phyloP scores from a whole-genome alignment of 257 asterid genomes.

The Salvia rosmarinus region DNA sequence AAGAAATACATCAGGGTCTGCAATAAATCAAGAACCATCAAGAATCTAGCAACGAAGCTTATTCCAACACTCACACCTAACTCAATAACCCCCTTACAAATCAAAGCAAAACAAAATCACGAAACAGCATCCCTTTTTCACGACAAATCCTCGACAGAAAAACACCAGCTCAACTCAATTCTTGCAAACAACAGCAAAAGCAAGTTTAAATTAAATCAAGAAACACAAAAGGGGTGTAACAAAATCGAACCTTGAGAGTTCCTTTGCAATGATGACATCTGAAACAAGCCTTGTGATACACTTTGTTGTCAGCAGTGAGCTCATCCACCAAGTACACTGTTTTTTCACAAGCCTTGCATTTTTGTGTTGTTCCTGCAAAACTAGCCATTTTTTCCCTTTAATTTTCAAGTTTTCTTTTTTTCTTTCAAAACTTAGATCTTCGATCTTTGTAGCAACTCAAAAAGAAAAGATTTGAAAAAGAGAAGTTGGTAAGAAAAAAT shows the following conservation, averaged over 20 bases:
- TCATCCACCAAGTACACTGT: constrained; percentile 76
- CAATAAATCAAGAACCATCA: constrained; percentile 7
- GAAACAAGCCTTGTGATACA: constrained; percentile 76
- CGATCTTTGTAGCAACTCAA: constrained; percentile 26
- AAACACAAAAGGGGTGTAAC: not conserved
- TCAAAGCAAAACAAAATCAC: constrained; percentile 12
- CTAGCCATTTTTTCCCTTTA: constrained; percentile 43
- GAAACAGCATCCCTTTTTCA: not conserved
- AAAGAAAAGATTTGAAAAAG: constrained; percentile 15
- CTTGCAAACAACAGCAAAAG: constrained; percentile 21
- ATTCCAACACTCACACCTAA: not conserved
- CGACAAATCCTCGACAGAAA: too few relatives aligned
- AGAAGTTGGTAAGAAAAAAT: constrained; percentile 29
- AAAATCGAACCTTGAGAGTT: constrained; percentile 62
- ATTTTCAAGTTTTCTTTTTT: not conserved
- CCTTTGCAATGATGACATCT: constrained; percentile 81
- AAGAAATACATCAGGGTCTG: not conserved
- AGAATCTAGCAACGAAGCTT: not conserved
- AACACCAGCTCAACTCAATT: too few relatives aligned
- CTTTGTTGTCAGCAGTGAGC: constrained; percentile 62
- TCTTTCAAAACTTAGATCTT: constrained; percentile 33
- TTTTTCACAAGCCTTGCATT: constrained; percentile 76
- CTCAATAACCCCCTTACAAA: not conserved
- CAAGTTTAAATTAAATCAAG: not conserved
- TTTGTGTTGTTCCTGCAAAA: constrained; percentile 75